phyloP scores from a whole-genome alignment of 257 asterid species.

The Cynanchum wilfordii region DNA sequence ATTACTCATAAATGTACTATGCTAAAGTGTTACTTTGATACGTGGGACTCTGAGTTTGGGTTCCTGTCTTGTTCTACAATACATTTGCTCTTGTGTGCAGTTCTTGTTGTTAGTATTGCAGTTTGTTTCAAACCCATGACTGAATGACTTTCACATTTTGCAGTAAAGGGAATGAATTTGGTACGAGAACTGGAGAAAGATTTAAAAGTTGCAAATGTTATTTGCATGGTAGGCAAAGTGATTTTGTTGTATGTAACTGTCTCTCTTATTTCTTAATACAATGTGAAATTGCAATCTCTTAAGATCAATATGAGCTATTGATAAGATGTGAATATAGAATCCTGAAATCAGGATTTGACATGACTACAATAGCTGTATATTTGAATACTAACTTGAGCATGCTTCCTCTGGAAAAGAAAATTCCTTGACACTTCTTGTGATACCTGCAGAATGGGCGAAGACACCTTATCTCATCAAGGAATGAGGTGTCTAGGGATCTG shows the following conservation, averaged over 20 bases:
- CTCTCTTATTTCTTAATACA: constrained; percentile 8
- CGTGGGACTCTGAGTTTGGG: neutral
- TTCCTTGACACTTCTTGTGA: neutral
- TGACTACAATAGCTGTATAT: neutral
- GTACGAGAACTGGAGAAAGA: constrained; percentile 95
- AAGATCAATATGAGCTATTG: neutral
- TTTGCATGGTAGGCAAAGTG: constrained; percentile 96
- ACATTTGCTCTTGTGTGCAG: neutral
- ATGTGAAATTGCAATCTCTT: constrained; percentile 4
- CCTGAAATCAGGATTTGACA: neutral
- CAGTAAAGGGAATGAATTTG: constrained; percentile 98
- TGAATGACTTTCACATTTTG: neutral
- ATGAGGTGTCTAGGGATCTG: constrained; percentile 98
- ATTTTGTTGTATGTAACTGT: constrained; percentile 30
- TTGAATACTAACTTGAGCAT: neutral
- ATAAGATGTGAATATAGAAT: neutral
- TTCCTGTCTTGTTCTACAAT: neutral
- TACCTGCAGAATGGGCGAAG: constrained; percentile 85
- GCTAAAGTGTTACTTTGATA: neutral
- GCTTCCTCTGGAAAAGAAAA: neutral
- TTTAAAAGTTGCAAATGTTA: constrained; percentile 96
- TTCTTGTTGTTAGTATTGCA: neutral
- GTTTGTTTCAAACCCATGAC: neutral
- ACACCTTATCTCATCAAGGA: constrained; percentile 87
- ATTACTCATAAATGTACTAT: neutral